These are phyloP conservation scores for Fusarium oxysporum DNA, from an alignment of 2,329 filamentous ascomycete genomes.

Conservation along the genomic window DNA sequence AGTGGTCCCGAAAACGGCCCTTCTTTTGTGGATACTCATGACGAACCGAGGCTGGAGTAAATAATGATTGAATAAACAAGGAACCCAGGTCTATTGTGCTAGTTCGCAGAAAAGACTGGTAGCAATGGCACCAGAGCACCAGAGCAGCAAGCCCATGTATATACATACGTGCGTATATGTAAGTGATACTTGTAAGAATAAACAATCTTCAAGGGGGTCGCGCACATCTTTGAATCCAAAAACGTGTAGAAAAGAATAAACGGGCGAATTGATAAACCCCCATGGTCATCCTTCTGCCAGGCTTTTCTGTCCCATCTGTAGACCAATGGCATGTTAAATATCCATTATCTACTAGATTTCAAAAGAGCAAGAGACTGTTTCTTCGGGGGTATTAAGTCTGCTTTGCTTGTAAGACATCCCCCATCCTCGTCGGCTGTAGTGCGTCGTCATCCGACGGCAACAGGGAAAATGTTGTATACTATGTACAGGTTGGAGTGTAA, in stretches of 20 bases:
- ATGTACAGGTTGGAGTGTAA: constrained; percentile 30
- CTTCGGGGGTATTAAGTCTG: constrained; percentile 28
- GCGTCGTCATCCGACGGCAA: constrained; percentile 10
- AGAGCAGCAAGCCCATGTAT: constrained; percentile 13
- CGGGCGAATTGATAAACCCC: constrained; percentile 22
- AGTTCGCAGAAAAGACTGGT: constrained; percentile 20
- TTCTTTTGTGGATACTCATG: constrained; percentile 6
- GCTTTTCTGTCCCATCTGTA: constrained; percentile 26
- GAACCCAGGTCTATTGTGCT: constrained; percentile 33
- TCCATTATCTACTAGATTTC: constrained; percentile 20
- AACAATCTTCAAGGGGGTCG: constrained; percentile 17
- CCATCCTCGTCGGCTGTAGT: constrained; percentile 7
- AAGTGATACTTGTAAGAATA: constrained; percentile 11
- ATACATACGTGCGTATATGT: constrained; percentile 14
- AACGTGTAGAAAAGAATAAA: constrained; percentile 7
- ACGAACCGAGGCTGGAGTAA: background rate
- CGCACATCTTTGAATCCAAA: constrained; percentile 26
- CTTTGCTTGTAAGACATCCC: constrained; percentile 33
- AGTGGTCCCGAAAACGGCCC: constrained; percentile 21
- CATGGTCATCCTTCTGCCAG: constrained; percentile 22
- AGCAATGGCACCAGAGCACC: constrained; percentile 1
- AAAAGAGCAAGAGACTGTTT: constrained; percentile 33
- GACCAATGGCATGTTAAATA: constrained; percentile 8
- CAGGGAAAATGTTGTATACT: constrained; percentile 15
- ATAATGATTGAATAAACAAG: constrained; percentile 1